Conservation (phyloP, 352 stramenopile species). For the Globisporangium alternatum region DNA sequence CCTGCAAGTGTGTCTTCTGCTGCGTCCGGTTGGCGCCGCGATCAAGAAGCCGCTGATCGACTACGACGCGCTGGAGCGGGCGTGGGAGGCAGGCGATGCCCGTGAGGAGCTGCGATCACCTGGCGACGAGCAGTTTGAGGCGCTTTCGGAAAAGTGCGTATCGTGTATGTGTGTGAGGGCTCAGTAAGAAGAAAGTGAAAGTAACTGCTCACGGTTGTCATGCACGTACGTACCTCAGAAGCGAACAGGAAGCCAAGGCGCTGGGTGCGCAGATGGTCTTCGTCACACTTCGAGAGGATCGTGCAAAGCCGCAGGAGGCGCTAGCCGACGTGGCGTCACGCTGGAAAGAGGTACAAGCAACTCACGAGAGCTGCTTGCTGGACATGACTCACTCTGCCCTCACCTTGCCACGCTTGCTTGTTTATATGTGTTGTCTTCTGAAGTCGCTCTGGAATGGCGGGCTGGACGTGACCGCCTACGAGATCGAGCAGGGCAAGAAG, state of each 20-base stretch:
- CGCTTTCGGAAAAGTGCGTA: conserved; percentile 38
- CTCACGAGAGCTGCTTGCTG: background rate
- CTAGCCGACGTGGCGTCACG: conserved; percentile 45
- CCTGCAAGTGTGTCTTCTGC: background rate
- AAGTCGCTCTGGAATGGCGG: conserved; percentile 77
- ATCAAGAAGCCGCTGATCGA: conserved; percentile 35
- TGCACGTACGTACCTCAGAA: conserved; percentile 19
- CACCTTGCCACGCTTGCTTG: background rate
- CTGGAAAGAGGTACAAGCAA: conserved; percentile 63
- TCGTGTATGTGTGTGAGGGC: background rate
- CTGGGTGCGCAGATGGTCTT: conserved; percentile 82
- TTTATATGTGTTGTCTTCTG: background rate
- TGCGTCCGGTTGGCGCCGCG: background rate
- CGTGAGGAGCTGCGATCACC: conserved; percentile 39
- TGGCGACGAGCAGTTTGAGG: conserved; percentile 52
- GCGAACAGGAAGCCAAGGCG: conserved; percentile 36
- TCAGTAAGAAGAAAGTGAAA: background rate
- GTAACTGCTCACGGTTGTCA: background rate
- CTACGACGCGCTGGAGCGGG: conserved; percentile 60
- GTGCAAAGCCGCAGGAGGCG: conserved; percentile 18
- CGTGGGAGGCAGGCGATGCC: conserved; percentile 56
- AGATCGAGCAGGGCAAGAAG: conserved; percentile 50
- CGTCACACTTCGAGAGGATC: conserved; percentile 41
- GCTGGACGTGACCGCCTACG: conserved; percentile 66
- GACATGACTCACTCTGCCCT: background rate